Evolutionary conservation across 2,329 filamentous ascomycete genomes (phyloP).

Genomic region (Helminthosporium solani): DNA sequence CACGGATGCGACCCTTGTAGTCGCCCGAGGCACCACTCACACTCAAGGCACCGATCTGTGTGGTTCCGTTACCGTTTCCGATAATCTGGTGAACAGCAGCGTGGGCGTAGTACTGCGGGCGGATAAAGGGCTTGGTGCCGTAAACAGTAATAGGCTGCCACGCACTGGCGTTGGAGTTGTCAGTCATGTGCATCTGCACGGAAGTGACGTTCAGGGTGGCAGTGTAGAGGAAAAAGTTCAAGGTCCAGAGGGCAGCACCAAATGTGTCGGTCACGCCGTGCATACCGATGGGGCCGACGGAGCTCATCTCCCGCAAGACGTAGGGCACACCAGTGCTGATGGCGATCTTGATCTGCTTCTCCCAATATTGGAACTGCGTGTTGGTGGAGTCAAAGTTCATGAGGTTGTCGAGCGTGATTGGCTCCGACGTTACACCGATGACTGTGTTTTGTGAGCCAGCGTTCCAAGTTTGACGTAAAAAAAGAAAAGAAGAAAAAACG

Average conservation of each 20-base stretch:
- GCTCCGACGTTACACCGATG: constrained; percentile 49
- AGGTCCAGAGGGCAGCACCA: constrained; percentile 53
- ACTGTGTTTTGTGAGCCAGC: constrained; percentile 34
- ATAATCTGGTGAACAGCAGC: constrained; percentile 55
- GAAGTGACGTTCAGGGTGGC: constrained; percentile 50
- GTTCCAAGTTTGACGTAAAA: not conserved
- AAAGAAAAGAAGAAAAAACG: not conserved
- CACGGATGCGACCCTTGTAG: constrained; percentile 47
- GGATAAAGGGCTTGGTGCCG: constrained; percentile 46
- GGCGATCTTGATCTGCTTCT: constrained; percentile 46
- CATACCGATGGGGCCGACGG: constrained; percentile 52
- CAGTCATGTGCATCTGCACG: constrained; percentile 57
- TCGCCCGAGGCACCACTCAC: constrained; percentile 31
- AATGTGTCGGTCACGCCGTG: constrained; percentile 51
- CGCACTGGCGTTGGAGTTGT: constrained; percentile 53
- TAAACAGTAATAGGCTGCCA: constrained; percentile 51
- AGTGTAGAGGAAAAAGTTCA: constrained; percentile 55
- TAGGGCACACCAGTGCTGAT: constrained; percentile 48
- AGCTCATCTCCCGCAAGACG: constrained; percentile 54
- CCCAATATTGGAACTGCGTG: constrained; percentile 51
- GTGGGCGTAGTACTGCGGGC: constrained; percentile 54
- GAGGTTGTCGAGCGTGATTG: constrained; percentile 48
- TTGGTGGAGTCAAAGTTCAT: constrained; percentile 51
- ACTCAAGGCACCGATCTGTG: constrained; percentile 44
- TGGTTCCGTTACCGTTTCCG: constrained; percentile 49